phyloP scores from a whole-genome alignment of 1,284 basidiomycete genomes.

The Naganishia albida region DNA sequence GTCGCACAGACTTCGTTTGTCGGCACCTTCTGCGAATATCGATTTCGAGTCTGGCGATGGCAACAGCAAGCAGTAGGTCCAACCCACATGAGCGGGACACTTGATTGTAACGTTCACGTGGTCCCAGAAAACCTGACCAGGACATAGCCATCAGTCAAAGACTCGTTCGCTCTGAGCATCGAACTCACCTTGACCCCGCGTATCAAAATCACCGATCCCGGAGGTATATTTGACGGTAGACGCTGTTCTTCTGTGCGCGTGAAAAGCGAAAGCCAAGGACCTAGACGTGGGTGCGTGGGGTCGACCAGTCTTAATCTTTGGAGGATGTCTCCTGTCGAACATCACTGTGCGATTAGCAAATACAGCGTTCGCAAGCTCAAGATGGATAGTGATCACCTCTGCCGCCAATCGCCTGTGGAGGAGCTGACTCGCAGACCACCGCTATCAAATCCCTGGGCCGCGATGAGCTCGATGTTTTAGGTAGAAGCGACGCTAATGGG shows the following conservation, averaged over 20 bases:
- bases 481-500: not conserved
- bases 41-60: not conserved
- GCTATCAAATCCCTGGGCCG: conserved; percentile 2
- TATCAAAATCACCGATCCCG: conserved; percentile 8
- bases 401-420: not conserved
- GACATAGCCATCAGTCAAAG: not conserved
- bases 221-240: conserved; percentile 2
- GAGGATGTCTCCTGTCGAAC: conserved; percentile 7
- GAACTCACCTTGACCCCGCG: conserved; percentile 15
- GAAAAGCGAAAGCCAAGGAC: conserved; percentile 21
- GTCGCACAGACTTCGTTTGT: not conserved
- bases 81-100: conserved; percentile 14
- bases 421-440: not conserved
- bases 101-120: conserved; percentile 2
- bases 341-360: not conserved
- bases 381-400: not conserved
- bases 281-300: conserved; percentile 1
- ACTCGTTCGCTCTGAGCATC: no score
- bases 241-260: conserved; percentile 4
- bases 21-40: not conserved
- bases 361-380: not conserved
- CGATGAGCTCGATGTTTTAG: not conserved
- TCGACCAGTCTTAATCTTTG: conserved; percentile 1
- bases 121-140: not conserved
- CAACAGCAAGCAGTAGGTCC: conserved; percentile 12